Base-by-base conservation (phyloP, 2,329 filamentous ascomycete genomes). In the Aurifilum marmelostoma region DNA sequence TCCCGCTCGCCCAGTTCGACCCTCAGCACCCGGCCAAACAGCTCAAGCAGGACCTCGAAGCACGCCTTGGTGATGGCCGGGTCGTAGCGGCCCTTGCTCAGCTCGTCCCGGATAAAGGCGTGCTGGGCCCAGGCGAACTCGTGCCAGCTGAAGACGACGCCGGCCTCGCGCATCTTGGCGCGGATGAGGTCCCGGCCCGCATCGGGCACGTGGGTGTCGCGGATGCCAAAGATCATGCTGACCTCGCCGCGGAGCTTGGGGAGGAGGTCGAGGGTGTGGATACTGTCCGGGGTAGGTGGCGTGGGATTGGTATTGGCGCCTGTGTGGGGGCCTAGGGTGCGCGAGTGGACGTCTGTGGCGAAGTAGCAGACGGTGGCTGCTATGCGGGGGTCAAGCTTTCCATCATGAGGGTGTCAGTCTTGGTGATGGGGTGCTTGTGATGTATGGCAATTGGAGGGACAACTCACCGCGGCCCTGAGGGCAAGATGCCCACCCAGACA, bases 121-220 rank as follows among this genome's bases (percentile, higher is more conserved):
- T 97, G 94, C 80, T 97, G 94, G 3, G 94, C 94, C 89, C 93
- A 95, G n/a, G 93, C 92, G 73, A 92, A 89, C 81, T 97, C 94
- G 80, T 96, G 93, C 78, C 93, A 97, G 76, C 88, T 91, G 75
- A 95, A 94, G 12, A 86, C 84, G 6, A 91, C 86, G 12, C 91
- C 91, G 7, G 89, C 88, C 29, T 93, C 92, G 74, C 94, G 89
- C 74, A 97, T 83, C 71, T 93, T 94, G 78, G 88, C 88, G 69
- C 94, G 88, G 78, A 97, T 96, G 73, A 97, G 80, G 79, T 97
- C 93, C 24, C 94, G 86, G 1, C 94, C 94, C 54, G 87, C 87
- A 50, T 93, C 89, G 1, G 93, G 93, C 18, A 97, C 94, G 79
- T 97, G 94, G 69, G 90, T 97, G 79, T 97, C 94, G 77, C 91